These are phyloP conservation scores for Globisporangium nunn DNA, from an alignment of 352 stramenopile species.

Conservation along the genomic window DNA sequence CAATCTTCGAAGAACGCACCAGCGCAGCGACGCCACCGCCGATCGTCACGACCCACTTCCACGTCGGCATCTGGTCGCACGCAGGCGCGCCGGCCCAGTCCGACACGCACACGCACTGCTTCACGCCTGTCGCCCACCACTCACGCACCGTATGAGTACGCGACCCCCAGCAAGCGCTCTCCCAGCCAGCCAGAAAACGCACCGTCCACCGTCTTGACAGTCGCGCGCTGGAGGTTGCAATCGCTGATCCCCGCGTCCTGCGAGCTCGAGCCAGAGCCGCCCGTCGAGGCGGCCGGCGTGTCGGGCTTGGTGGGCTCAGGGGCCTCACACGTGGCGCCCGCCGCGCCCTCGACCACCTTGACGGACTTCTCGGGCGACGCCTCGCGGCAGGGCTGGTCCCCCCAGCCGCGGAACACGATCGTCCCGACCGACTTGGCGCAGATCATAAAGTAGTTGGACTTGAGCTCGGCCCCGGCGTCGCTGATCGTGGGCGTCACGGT, in stretches of 20 bases:
- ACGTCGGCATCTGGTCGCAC: constrained; percentile 47
- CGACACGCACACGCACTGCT: constrained; percentile 49
- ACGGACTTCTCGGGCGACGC: constrained; percentile 43
- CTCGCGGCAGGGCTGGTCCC: constrained; percentile 35
- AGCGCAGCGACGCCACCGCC: constrained; percentile 49
- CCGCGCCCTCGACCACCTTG: constrained; percentile 19
- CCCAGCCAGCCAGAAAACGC: not conserved
- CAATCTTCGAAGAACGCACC: constrained; percentile 11
- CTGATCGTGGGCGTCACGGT: constrained; percentile 24
- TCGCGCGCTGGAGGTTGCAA: constrained; percentile 53
- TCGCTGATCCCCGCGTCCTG: constrained; percentile 18
- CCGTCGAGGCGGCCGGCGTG: constrained; percentile 3
- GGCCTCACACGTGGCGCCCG: constrained; percentile 9
- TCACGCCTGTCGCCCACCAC: constrained; percentile 7
- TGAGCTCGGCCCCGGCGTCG: constrained; percentile 24
- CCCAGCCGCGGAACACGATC: constrained; percentile 62
- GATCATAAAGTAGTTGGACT: constrained; percentile 54
- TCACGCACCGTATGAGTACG: not conserved
- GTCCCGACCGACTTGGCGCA: constrained; percentile 44
- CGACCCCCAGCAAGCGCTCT: not conserved
- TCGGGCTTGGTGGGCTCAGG: constrained; percentile 5
- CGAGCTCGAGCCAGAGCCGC: constrained; percentile 7
- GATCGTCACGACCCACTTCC: constrained; percentile 60
- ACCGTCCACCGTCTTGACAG: constrained; percentile 33
- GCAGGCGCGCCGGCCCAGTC: constrained; percentile 51